A percentile compares a stretch with the other conserved stretches of the same genome.
phyloP scores from a whole-genome alignment of 2,329 filamentous ascomycete genomes.

The Talaromyces amestolkiae region DNA sequence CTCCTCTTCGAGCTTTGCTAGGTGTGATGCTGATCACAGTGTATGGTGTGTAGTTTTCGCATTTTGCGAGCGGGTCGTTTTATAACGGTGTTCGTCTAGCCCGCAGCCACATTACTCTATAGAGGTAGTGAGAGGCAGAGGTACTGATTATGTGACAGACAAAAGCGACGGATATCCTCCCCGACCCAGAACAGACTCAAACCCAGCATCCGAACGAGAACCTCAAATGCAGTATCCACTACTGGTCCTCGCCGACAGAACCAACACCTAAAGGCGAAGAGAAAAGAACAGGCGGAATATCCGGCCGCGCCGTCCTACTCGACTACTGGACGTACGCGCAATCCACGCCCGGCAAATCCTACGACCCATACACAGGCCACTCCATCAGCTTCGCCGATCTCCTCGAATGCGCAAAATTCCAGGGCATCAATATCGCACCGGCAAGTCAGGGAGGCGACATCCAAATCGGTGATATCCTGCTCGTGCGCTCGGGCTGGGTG shows the following conservation, averaged over 20 bases:
- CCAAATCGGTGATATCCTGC: slow-evolving; percentile 62
- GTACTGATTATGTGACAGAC: slow-evolving; percentile 24
- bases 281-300: slow-evolving; percentile 31
- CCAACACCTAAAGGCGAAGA: neutral
- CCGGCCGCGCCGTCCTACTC: slow-evolving; percentile 43
- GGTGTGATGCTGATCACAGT: neutral
- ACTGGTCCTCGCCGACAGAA: slow-evolving; percentile 37
- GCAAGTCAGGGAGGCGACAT: slow-evolving; percentile 55
- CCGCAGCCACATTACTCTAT: no score
- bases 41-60: slow-evolving; percentile 33
- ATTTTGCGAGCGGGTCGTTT: slow-evolving; percentile 37
- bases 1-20: neutral
- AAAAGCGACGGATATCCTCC: slow-evolving; percentile 33
- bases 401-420: slow-evolving; percentile 56
- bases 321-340: slow-evolving; percentile 50
- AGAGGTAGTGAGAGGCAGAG: no score
- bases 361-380: slow-evolving; percentile 53
- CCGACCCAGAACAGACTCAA: neutral
- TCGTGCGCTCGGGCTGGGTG: slow-evolving; percentile 63
- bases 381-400: slow-evolving; percentile 57
- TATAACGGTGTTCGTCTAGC: slow-evolving; percentile 38
- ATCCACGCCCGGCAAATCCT: slow-evolving; percentile 47
- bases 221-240: slow-evolving; percentile 43
- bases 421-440: slow-evolving; percentile 62
- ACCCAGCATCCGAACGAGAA: slow-evolving; percentile 30